phyloP scores from a whole-genome alignment of 768 basidiomycete genomes.

The Leccinum uliginosum region DNA sequence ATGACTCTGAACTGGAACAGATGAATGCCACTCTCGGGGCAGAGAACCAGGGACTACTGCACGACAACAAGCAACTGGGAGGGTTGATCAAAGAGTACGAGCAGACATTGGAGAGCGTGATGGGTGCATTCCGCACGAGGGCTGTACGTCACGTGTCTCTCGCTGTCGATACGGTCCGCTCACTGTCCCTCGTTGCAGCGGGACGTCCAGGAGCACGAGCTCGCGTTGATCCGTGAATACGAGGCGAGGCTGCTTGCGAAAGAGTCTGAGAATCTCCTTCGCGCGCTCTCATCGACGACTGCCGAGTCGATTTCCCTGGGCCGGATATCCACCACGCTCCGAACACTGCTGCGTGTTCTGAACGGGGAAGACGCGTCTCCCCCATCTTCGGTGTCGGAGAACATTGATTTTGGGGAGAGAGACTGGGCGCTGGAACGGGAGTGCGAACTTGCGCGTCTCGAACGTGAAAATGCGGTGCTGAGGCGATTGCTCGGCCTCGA shows the following conservation, averaged over 20 bases:
- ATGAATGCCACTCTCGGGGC: slow-evolving; percentile 75
- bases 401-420: slow-evolving; percentile 27
- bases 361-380: slow-evolving; percentile 55
- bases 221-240: slow-evolving; percentile 86
- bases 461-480: slow-evolving; percentile 83
- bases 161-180: background rate
- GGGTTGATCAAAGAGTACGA: slow-evolving; percentile 94
- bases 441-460: slow-evolving; percentile 80
- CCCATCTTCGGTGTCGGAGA: background rate
- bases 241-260: slow-evolving; percentile 76
- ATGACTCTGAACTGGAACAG: slow-evolving; percentile 82
- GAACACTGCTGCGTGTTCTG: slow-evolving; percentile 63
- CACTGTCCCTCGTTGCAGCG: slow-evolving; percentile 48
- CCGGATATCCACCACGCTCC: slow-evolving; percentile 65
- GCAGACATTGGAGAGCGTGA: slow-evolving; percentile 90
- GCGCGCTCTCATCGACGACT: slow-evolving; percentile 58
- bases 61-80: slow-evolving; percentile 96
- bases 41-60: slow-evolving; percentile 81
- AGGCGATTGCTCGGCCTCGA: slow-evolving; percentile 62
- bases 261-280: slow-evolving; percentile 62
- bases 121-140: slow-evolving; percentile 85
- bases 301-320: slow-evolving; percentile 64
- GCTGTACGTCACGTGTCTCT: slow-evolving; percentile 58
- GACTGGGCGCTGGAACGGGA: slow-evolving; percentile 85
- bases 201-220: slow-evolving; percentile 89